A percentile compares a stretch with the other conserved stretches of the same genome.
phyloP scores from a whole-genome alignment of 768 basidiomycete species.

The Inosperma sp. region DNA sequence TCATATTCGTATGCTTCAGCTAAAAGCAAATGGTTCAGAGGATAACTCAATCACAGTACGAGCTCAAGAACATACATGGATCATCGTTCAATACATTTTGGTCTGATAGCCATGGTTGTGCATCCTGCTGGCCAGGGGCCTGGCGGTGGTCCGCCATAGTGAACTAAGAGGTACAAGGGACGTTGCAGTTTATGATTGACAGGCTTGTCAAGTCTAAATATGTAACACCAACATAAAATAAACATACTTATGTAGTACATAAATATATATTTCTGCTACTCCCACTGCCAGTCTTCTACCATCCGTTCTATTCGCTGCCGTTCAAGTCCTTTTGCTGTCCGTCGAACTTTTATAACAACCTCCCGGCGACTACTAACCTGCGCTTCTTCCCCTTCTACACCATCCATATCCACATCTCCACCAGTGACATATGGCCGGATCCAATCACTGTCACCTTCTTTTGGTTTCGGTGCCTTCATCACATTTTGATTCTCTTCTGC shows the following conservation, averaged over 20 bases:
- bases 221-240: constrained; percentile 11
- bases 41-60: constrained; percentile 18
- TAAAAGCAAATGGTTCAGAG: constrained; percentile 35
- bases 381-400: constrained; percentile 30
- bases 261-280: constrained; percentile 15
- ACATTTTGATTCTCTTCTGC: constrained; percentile 38
- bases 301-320: constrained; percentile 67
- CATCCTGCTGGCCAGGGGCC: too few relatives aligned
- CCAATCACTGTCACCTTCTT: constrained; percentile 38
- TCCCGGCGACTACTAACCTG: constrained; percentile 33
- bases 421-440: constrained; percentile 25
- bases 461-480: constrained; percentile 37
- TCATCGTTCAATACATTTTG: too few relatives aligned
- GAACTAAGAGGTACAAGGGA: too few relatives aligned
- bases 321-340: constrained; percentile 53
- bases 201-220: too few relatives aligned
- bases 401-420: constrained; percentile 25
- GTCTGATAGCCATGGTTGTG: constrained; percentile 13
- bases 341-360: constrained; percentile 54
- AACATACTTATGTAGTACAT: constrained; percentile 7
- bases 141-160: too few relatives aligned
- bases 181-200: too few relatives aligned
- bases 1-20: constrained; percentile 31
- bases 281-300: constrained; percentile 67
- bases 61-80: constrained; percentile 16